Base-by-base conservation (phyloP, 352 stramenopile genomes). In the Globisporangium paroecandrum region DNA sequence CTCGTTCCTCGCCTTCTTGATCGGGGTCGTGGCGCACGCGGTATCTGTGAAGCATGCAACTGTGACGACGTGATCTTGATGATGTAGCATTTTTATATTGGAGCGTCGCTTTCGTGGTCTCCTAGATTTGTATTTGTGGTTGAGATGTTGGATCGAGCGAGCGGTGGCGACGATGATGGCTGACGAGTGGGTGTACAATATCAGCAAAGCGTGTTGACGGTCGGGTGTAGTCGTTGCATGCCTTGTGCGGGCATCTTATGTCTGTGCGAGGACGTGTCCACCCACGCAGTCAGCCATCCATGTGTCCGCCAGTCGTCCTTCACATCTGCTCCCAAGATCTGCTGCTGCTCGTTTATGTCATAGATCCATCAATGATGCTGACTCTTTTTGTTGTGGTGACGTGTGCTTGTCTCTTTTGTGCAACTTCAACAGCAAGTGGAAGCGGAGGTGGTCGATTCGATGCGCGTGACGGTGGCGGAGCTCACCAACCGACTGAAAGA, bases 401-500 rank as follows among this genome's bases (percentile, higher is more conserved):
- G 43, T 32, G 20, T 68, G 47, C 18, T 32, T 36, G 43, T 22
- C 43, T 51, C 43, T 51, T 51, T 51, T 51, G 43, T 51, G 51
- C 24, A 58, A 58, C 51, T 58, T 58, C 51, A 58, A 58, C 64
- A 83, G 74, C 78, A 89, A 77, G 70, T 74, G n/a, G 79, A 89
- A 34, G 73, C 77, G 0, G 88, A 96, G 69, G 78, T 76, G 1
- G 78, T 78, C 7, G 86, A 93, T 38, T 96, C 88, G 54, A 77
- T 89, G 65, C 88, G 88, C n/a, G 85, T 80, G 55, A 93, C 88
- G 1, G 86, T 94, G 34, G 73, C 77, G 0, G 82, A 93, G 56
- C 72, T 96, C 62, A 96, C 88, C 9, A 92, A 91, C 62, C 77
- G 86, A 38, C 69, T 96, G n/a, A 96, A 96, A 64, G 88, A 94